Conservation (phyloP, 805 yeast species). For the Wickerhamomyces xylosicus region DNA sequence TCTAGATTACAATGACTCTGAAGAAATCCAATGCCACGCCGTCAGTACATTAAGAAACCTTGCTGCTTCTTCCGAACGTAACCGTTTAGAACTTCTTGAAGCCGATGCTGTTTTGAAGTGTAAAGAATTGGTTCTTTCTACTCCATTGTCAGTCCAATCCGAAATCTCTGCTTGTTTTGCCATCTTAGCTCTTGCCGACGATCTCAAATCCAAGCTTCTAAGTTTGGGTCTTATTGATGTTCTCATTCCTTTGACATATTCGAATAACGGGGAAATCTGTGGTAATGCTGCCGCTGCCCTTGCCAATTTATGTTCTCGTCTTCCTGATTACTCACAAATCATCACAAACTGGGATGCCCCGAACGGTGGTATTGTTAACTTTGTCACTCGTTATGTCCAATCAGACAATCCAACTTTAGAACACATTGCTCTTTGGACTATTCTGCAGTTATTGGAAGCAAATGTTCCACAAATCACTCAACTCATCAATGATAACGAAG, state of each 20-base stretch:
- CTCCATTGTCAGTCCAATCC: conserved; percentile 89
- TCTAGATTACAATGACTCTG: conserved; percentile 76
- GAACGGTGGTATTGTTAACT: conserved; percentile 77
- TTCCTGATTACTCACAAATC: conserved; percentile 72
- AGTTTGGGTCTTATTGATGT: conserved; percentile 81
- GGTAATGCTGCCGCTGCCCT: conserved; percentile 98
- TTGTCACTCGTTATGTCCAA: conserved; percentile 68
- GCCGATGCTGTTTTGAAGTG: conserved; percentile 95
- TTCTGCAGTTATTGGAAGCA: conserved; percentile 84
- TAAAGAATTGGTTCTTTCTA: conserved; percentile 71
- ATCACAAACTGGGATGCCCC: conserved; percentile 72
- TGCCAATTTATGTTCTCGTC: conserved; percentile 90
- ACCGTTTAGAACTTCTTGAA: conserved; percentile 81
- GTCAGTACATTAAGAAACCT: conserved; percentile 91
- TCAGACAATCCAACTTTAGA: conserved; percentile 90
- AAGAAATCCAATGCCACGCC: conserved; percentile 97
- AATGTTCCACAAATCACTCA: conserved; percentile 54
- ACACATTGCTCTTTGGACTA: conserved; percentile 96
- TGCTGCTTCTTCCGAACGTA: conserved; percentile 92
- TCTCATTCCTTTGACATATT: conserved; percentile 81
- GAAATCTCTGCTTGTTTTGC: conserved; percentile 98
- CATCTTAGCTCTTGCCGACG: conserved; percentile 92
- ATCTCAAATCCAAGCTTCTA: conserved; percentile 74
- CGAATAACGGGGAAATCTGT: conserved; percentile 87
- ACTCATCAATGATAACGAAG: conserved; percentile 43